Base-by-base conservation (phyloP, 2,329 filamentous ascomycete genomes). In the Penicillium janthinellum region DNA sequence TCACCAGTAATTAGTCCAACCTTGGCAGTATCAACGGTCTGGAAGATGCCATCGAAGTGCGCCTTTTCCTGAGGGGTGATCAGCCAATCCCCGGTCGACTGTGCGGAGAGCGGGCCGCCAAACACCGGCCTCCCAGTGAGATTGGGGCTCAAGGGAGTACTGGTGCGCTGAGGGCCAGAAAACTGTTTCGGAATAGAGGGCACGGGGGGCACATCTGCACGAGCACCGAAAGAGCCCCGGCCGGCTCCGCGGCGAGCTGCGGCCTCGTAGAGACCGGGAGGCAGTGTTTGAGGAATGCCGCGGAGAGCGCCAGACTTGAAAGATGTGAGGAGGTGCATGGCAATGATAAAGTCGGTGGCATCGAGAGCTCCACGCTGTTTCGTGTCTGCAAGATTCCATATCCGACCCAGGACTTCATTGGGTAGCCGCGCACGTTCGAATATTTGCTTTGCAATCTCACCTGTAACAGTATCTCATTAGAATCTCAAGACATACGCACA, bases 271-370 rank as follows among this genome's bases (percentile, higher is more conserved):
- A 99, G 81, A 11, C 89, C 90, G 12, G 91, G 87, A 5, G 95
- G 95, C 2, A 99, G 84, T 28, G 90, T 86, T 61, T 82, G 89
- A 1, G 95, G 95, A 58, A 98, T 83, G 20, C 85, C 87, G 64
- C 91, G 88, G 75, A 99, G 84, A 34, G 88, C 83, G 22, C 92
- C 90, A 12, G 88, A 90, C 81, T 96, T 96, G 79, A 91, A 92
- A 12, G 92, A 96, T 14, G 92, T 94, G 63, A 99, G 83, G 61
- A 99, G 82, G 76, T 99, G 95, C 95, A 99, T 99, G 48, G 95
- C 95, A 71, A 99, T 96, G 72, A 96, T 90, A 74, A 99, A 99
- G 70, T 98, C 95, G 14, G 92, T 94, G 68, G 88, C 84, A 59
- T 93, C 90, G 38, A 99, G 83, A 35, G 90, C 88, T 53, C 95